phyloP scores from a whole-genome alignment of 2,329 filamentous ascomycete genomes.

The Zymoseptoria crescenta region DNA sequence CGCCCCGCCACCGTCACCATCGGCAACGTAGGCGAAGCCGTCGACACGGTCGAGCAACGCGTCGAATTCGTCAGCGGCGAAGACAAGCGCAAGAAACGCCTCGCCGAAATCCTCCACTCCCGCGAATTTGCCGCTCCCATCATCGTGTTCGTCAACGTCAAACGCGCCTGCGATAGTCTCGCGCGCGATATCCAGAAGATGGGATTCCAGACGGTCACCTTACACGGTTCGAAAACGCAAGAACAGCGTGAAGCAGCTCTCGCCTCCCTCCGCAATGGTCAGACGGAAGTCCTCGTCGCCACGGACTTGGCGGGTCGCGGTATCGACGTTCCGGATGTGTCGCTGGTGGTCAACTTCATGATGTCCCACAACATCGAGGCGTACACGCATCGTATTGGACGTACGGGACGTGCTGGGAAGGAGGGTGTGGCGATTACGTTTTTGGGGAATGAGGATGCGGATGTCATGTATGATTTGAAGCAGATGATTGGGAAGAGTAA shows the following conservation, averaged over 20 bases:
- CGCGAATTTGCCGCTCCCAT: constrained; percentile 79
- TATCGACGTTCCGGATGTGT: constrained; percentile 95
- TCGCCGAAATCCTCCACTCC: constrained; percentile 79
- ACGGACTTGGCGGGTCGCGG: constrained; percentile 93
- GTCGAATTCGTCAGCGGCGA: constrained; percentile 87
- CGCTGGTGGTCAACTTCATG: constrained; percentile 96
- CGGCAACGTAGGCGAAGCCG: constrained; percentile 87
- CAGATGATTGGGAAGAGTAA: constrained; percentile 90
- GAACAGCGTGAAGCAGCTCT: constrained; percentile 94
- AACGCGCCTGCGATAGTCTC: constrained; percentile 93
- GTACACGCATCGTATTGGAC: constrained; percentile 93
- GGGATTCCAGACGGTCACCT: constrained; percentile 81
- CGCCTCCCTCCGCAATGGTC: constrained; percentile 69
- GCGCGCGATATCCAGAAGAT: constrained; percentile 89
- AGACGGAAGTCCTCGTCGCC: constrained; percentile 82
- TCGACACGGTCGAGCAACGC: constrained; percentile 95
- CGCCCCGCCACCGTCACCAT: constrained; percentile 91
- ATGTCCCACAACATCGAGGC: constrained; percentile 90
- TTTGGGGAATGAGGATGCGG: constrained; percentile 78
- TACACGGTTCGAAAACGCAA: constrained; percentile 95
- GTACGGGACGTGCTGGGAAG: constrained; percentile 96
- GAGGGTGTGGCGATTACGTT: constrained; percentile 95
- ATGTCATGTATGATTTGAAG: constrained; percentile 84
- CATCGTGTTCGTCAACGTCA: constrained; percentile 99
- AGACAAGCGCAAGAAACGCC: constrained; percentile 91